Conservation (phyloP, 75 land plant genomes). For the Sequoia sempervirens region DNA sequence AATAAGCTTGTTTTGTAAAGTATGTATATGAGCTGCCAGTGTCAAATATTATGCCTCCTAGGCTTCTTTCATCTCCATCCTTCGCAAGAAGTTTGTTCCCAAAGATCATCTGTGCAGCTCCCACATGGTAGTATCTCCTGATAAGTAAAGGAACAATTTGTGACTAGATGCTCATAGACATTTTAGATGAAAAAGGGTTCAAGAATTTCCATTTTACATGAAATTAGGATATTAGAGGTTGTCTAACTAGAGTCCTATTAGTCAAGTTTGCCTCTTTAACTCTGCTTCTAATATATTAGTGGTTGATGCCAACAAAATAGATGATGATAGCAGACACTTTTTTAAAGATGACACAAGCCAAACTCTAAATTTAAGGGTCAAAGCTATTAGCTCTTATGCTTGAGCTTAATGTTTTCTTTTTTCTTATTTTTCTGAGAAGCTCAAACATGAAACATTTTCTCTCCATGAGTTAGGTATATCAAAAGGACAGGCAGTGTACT, state of each 20-base stretch:
- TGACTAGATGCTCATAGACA: not conserved
- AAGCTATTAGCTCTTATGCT: no score
- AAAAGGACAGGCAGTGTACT: no score
- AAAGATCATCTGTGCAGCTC: slow-evolving; percentile 34
- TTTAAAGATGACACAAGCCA: not conserved
- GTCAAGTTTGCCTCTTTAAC: no score
- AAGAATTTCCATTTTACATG: not conserved
- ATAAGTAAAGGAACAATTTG: not conserved
- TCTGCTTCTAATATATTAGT: no score
- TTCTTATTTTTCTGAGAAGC: no score
- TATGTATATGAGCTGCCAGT: slow-evolving; percentile 89
- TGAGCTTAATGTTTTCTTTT: no score
- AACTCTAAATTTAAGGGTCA: no score
- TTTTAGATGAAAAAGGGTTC: not conserved
- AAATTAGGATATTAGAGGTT: not conserved
- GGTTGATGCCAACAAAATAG: no score
- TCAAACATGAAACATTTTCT: no score
- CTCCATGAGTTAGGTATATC: no score
- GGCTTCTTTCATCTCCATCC: slow-evolving; percentile 16
- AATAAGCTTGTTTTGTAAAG: slow-evolving; percentile 44
- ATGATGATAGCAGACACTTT: no score
- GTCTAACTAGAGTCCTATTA: not conserved
- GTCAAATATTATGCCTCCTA: slow-evolving; percentile 50
- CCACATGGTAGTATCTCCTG: slow-evolving; percentile 65
- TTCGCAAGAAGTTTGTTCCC: slow-evolving; percentile 17